Evolutionary conservation across 768 basidiomycete species (phyloP).

Genomic region (Cyclocybe aegerita): DNA sequence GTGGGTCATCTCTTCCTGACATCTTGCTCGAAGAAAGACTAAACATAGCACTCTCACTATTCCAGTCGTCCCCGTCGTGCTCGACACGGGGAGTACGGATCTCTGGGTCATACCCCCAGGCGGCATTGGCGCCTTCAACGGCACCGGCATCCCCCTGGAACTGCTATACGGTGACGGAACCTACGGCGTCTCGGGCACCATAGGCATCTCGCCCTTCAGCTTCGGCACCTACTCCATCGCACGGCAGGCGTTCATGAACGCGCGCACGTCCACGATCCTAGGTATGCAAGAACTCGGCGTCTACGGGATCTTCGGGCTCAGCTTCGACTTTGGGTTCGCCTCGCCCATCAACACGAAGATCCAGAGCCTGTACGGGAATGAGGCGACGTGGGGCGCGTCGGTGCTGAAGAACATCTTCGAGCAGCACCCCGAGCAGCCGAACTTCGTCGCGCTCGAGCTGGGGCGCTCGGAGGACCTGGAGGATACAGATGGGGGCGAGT

Average conservation of each 20-base stretch:
- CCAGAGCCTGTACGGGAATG: slow-evolving; percentile 18
- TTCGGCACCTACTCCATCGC: slow-evolving; percentile 28
- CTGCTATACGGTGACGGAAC: slow-evolving; percentile 35
- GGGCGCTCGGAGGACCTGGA: slow-evolving; percentile 39
- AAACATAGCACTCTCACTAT: neutral
- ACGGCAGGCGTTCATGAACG: slow-evolving; percentile 32
- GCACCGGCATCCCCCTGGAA: slow-evolving; percentile 26
- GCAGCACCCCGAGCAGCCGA: slow-evolving; percentile 30
- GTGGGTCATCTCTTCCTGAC: neutral
- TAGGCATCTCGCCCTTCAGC: slow-evolving; percentile 29
- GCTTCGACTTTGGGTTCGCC: slow-evolving; percentile 27
- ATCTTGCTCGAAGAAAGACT: too few species aligned
- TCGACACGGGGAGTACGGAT: slow-evolving; percentile 41
- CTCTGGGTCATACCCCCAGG: slow-evolving; percentile 33
- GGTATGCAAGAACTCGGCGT: slow-evolving; percentile 21
- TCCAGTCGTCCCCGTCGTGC: slow-evolving; percentile 27
- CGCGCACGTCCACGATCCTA: slow-evolving; percentile 11
- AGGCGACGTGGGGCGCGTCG: slow-evolving; percentile 31
- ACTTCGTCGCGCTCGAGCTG: slow-evolving; percentile 42
- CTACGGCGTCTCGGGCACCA: slow-evolving; percentile 32
- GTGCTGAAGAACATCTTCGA: slow-evolving; percentile 40
- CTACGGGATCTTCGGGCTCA: slow-evolving; percentile 33
- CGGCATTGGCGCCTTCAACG: slow-evolving; percentile 32
- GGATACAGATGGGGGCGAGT: slow-evolving; percentile 37
- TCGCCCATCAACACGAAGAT: slow-evolving; percentile 29